These are phyloP conservation scores for Neoconidiobolus thromboides DNA, from an alignment of 371 early-diverging fungal species.

Conservation along the genomic window DNA sequence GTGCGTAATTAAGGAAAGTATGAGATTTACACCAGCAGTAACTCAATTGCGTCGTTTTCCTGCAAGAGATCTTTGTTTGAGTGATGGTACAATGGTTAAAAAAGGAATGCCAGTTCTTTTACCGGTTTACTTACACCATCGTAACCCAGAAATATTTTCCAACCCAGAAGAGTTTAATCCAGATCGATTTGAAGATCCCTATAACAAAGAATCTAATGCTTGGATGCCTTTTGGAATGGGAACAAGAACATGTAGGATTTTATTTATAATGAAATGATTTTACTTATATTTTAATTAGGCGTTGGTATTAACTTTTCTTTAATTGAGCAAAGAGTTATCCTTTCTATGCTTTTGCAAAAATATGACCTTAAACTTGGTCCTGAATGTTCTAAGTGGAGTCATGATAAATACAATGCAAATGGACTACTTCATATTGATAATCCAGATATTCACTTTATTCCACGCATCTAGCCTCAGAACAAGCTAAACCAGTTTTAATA, in stretches of 20 bases:
- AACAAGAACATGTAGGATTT: not conserved
- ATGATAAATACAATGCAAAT: too few species aligned
- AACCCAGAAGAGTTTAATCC: constrained; percentile 12
- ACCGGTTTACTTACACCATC: constrained; percentile 7
- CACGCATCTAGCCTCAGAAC: too few species aligned
- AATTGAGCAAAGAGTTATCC: not conserved
- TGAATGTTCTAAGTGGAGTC: not conserved
- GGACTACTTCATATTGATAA: too few species aligned
- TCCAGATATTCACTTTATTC: too few species aligned
- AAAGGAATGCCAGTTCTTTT: constrained; percentile 4
- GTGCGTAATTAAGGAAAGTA: constrained; percentile 21
- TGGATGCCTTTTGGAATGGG: constrained; percentile 1
- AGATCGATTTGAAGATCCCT: constrained; percentile 8
- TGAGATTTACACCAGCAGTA: constrained; percentile 19
- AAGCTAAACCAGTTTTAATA: too few species aligned
- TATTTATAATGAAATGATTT: not conserved
- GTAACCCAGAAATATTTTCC: constrained; percentile 8
- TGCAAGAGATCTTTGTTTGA: not conserved
- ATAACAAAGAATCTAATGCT: constrained; percentile 1
- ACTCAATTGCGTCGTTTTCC: constrained; percentile 10
- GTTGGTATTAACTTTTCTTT: constrained; percentile 1
- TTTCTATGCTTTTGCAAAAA: not conserved
- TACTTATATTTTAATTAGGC: not conserved
- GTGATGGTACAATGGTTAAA: constrained; percentile 8
- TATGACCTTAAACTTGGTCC: constrained; percentile 9